Conservation (phyloP, 176 grass and related monocot species). For the Zoysia pacifica region DNA sequence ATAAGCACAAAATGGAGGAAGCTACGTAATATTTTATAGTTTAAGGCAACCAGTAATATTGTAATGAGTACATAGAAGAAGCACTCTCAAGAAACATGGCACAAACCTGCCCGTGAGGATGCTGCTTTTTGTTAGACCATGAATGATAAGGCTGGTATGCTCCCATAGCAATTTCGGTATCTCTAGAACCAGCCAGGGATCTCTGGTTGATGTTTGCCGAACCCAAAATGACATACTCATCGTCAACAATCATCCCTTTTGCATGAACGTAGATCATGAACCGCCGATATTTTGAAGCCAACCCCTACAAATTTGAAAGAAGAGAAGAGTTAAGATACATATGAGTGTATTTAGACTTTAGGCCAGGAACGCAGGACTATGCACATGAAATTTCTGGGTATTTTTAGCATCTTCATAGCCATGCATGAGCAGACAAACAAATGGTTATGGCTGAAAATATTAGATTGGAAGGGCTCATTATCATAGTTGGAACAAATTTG, state of each 20-base stretch:
- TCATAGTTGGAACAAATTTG: background rate
- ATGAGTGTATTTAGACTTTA: slow-evolving; percentile 10
- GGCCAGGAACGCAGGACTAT: slow-evolving; percentile 6
- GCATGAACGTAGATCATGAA: slow-evolving; percentile 99
- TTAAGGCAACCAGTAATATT: background rate
- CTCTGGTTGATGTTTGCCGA: slow-evolving; percentile 98
- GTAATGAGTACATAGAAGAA: background rate
- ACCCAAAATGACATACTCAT: slow-evolving; percentile 85
- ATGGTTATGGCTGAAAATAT: background rate
- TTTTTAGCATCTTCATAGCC: background rate
- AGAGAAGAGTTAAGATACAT: slow-evolving; percentile 1
- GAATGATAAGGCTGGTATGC: slow-evolving; percentile 90
- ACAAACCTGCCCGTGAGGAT: slow-evolving; percentile 85
- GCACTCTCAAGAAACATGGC: background rate
- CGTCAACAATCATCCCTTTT: slow-evolving; percentile 96
- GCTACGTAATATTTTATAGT: background rate
- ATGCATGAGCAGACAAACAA: background rate
- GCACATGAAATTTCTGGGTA: background rate
- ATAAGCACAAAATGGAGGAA: background rate
- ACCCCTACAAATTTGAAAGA: slow-evolving; percentile 44
- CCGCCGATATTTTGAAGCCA: slow-evolving; percentile 62
- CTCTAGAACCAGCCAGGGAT: slow-evolving; percentile 83
- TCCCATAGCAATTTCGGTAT: slow-evolving; percentile 98
- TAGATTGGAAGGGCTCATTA: background rate
- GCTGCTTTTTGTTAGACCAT: slow-evolving; percentile 62